phyloP scores from a whole-genome alignment of 192 early-diverging fungal species.

The Coemansia furcata region DNA sequence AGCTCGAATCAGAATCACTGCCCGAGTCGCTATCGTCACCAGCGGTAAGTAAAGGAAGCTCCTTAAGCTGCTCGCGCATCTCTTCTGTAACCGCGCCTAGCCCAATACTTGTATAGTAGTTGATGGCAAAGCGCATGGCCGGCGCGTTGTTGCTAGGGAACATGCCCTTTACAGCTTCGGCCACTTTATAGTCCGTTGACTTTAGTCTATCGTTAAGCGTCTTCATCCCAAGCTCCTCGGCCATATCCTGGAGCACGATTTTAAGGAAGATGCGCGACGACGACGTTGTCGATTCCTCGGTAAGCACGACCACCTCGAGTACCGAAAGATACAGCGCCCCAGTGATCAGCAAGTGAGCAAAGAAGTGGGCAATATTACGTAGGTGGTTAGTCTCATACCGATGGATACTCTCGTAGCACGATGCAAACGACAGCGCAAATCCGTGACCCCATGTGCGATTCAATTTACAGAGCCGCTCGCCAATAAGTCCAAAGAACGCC shows the following conservation, averaged over 20 bases:
- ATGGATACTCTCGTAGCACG: slow-evolving; percentile 89
- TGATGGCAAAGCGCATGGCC: slow-evolving; percentile 93
- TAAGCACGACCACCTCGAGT: slow-evolving; percentile 74
- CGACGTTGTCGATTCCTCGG: slow-evolving; percentile 94
- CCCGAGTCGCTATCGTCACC: slow-evolving; percentile 18
- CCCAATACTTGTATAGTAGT: slow-evolving; percentile 94
- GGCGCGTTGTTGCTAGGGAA: slow-evolving; percentile 89
- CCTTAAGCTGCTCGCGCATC: slow-evolving; percentile 82
- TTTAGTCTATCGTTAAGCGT: slow-evolving; percentile 69
- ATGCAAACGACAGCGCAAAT: slow-evolving; percentile 75
- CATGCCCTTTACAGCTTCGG: slow-evolving; percentile 77
- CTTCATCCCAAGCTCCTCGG: slow-evolving; percentile 78
- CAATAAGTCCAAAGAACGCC: slow-evolving; percentile 89
- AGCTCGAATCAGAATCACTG: slow-evolving; percentile 22
- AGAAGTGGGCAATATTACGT: slow-evolving; percentile 90
- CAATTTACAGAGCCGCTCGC: slow-evolving; percentile 89
- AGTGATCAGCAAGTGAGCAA: slow-evolving; percentile 81
- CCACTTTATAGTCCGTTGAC: slow-evolving; percentile 59
- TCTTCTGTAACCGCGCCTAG: slow-evolving; percentile 91
- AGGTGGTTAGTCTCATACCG: slow-evolving; percentile 90
- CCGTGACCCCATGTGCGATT: slow-evolving; percentile 73
- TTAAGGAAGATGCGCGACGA: slow-evolving; percentile 97
- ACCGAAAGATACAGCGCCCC: slow-evolving; percentile 85
- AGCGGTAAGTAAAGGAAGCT: slow-evolving; percentile 33
- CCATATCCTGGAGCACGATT: slow-evolving; percentile 88